Base-by-base conservation (phyloP, 306 rosid genomes). In the Gastrolobium villosum region DNA sequence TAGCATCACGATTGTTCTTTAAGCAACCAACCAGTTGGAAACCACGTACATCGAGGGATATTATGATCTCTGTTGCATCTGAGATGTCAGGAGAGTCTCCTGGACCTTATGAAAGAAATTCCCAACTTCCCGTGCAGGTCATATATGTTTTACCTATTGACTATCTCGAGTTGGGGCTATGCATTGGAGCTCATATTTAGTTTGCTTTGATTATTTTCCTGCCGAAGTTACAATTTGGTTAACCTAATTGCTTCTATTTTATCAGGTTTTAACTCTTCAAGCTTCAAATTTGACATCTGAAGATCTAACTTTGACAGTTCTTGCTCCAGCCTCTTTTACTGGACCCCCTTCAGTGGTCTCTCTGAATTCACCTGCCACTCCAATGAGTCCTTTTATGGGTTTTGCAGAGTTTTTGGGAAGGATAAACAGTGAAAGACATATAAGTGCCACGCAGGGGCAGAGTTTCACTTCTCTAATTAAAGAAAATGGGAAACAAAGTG, bases 41-140 rank as follows among this genome's bases (percentile, higher is more conserved):
- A 81, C 99, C 97, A 4, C 99, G 93, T 34, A 77, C 80, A 13
- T 87, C 93, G 4, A 91, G 99, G 90, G 97, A 95, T 84, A 88
- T 95, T 62, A 85, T 91, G 91, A 92, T 95, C 75, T 89, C 99
- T 70, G 98, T 95, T 86, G 92, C 97, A 5, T 88, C 98, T 68
- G 93, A 91, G 84, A 91, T 91, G 79, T 93, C 97, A 34, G 90
- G 87, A 84, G 85, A 88, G 37, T 81, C 89, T 77, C 75, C 84
- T 49, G 82, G 83, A 77, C 75, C 94, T 68, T 67, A 31, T 73
- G 96, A 75, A 82, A 88, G 87, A 72, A 88, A 82, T 68, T 84
- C 92, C 62, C 93, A 88, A 76, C 96, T 93, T 87, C 97, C 97
- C 34, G 94, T 93, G 72, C 99, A 95, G 98, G 99, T 95, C 71